Conservation (phyloP, 1,284 basidiomycete genomes). For the Schizophyllum amplum region DNA sequence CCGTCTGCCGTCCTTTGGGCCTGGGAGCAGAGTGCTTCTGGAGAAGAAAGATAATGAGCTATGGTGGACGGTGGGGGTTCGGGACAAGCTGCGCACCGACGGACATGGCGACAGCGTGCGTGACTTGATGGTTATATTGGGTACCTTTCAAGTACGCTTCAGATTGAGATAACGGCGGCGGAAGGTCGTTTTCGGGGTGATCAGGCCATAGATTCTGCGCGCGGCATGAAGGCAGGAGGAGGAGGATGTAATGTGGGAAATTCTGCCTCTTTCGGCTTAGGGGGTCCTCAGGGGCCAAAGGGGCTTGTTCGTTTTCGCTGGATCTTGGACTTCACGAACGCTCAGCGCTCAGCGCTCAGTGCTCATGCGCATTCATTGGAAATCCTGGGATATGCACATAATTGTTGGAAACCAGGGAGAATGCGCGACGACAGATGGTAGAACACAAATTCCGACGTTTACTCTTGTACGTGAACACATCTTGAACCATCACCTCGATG, state of each 20-base stretch:
- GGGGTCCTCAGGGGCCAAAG: neutral
- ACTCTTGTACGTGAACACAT: too few relatives aligned
- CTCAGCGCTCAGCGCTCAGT: neutral
- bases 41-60: neutral
- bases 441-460: too few relatives aligned
- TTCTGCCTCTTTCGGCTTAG: neutral
- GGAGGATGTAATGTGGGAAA: neutral
- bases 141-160: neutral
- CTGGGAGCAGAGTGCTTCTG: neutral
- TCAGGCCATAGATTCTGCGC: neutral
- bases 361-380: too few relatives aligned
- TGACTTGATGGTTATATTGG: neutral
- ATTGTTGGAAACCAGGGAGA: too few relatives aligned
- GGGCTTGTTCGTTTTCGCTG: neutral
- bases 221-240: neutral
- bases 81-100: neutral
- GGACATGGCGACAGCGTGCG: neutral
- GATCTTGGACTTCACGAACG: neutral
- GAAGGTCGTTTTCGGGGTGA: neutral
- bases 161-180: neutral
- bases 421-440: too few relatives aligned
- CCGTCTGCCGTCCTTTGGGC: neutral
- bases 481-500: too few relatives aligned
- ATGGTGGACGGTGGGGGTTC: neutral
- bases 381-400: too few relatives aligned